A percentile compares a stretch with the other conserved stretches of the same genome.
phyloP scores from a whole-genome alignment of 768 basidiomycete genomes.

The Kwoniella dendrophila region DNA sequence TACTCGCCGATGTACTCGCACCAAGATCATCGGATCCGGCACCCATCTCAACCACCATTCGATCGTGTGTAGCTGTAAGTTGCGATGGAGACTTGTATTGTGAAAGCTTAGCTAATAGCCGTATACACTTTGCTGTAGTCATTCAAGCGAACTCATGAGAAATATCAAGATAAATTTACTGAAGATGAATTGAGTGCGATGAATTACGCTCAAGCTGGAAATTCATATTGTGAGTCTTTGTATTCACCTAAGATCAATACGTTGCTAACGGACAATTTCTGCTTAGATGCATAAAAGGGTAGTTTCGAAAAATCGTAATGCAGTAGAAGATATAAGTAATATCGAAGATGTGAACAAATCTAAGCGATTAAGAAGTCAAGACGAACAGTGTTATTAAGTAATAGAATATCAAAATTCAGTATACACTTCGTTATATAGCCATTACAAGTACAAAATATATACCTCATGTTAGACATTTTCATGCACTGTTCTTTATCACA shows the following conservation, averaged over 20 bases:
- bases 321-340: too few relatives aligned
- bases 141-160: slow-evolving; percentile 63
- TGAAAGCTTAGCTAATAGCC: too few relatives aligned
- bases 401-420: too few relatives aligned
- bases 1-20: slow-evolving; percentile 74
- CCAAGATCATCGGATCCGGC: slow-evolving; percentile 86
- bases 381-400: too few relatives aligned
- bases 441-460: too few relatives aligned
- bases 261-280: not conserved
- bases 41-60: slow-evolving; percentile 86
- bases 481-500: not conserved
- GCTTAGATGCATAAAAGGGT: not conserved
- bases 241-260: not conserved
- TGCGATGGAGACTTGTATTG: slow-evolving; percentile 12
- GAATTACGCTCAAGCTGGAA: slow-evolving; percentile 85
- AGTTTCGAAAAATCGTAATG: too few relatives aligned
- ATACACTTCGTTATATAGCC: too few relatives aligned
- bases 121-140: slow-evolving; percentile 6
- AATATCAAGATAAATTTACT: slow-evolving; percentile 81
- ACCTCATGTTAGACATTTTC: not conserved
- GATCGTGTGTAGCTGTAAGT: slow-evolving; percentile 64
- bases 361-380: too few relatives aligned
- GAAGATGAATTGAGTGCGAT: slow-evolving; percentile 87
- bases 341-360: too few relatives aligned
- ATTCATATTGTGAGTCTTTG: slow-evolving; percentile 59